Evolutionary conservation across 2,329 filamentous ascomycete genomes (phyloP).

Genomic region (Nigrospora oryzae): DNA sequence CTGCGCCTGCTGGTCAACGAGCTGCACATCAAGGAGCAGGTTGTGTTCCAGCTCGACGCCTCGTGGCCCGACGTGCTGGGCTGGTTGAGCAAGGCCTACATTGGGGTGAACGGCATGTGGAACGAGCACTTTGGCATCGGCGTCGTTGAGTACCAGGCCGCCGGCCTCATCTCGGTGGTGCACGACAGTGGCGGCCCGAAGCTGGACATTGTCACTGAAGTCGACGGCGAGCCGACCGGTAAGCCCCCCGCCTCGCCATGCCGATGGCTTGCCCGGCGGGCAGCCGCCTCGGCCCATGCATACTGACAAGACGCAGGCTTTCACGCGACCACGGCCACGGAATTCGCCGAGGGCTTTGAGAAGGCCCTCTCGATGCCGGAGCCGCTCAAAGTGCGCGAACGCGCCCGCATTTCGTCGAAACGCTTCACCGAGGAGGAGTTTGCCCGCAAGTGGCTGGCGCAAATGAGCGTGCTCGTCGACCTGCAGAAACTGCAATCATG

Average conservation of each 20-base stretch:
- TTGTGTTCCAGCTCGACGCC: conserved; percentile 84
- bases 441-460: conserved; percentile 64
- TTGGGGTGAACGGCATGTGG: conserved; percentile 98
- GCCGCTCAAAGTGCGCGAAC: conserved; percentile 62
- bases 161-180: conserved; percentile 85
- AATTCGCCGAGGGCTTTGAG: conserved; percentile 76
- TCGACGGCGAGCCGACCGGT: conserved; percentile 75
- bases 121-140: conserved; percentile 99
- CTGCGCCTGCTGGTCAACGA: conserved; percentile 80
- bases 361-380: conserved; percentile 67
- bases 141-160: conserved; percentile 95
- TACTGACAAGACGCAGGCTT: conserved; percentile 50
- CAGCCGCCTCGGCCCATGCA: neutral
- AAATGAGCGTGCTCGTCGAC: conserved; percentile 64
- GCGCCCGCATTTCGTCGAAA: conserved; percentile 70
- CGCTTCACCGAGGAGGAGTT: conserved; percentile 88
- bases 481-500: neutral
- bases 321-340: conserved; percentile 67
- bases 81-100: conserved; percentile 65
- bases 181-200: conserved; percentile 91
- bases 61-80: conserved; percentile 80
- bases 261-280: no score
- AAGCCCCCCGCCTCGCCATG: conserved; percentile 12
- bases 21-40: conserved; percentile 71
- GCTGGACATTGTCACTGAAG: conserved; percentile 78